Base-by-base conservation (phyloP, 306 rosid genomes). In the Rosa multiflora region DNA sequence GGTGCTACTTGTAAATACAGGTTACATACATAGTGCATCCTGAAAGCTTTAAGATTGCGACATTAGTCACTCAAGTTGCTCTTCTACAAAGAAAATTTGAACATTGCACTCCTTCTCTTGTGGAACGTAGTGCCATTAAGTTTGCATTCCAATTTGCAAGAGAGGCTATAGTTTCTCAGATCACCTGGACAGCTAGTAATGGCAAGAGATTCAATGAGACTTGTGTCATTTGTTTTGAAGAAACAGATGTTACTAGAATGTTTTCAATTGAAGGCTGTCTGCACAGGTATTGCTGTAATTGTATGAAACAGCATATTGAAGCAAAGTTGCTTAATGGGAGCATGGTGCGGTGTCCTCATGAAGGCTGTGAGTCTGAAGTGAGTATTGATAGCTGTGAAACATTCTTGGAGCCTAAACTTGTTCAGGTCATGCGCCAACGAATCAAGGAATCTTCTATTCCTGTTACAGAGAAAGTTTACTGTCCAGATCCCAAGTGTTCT, bases 141-240 rank as follows among this genome's bases (percentile, higher is more conserved):
- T 87, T 81, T 82, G 98, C 91, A 7, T 86, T 87, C 82, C 86
- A 91, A 88, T 81, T 91, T 7, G 92, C 98, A 3, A 85, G 78
- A 77, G 93, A 91, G 53, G 94, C 94, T 18, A 88, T 91, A 80
- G 84, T 32, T 42, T 86, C 94, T 46, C 74, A 70, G 74, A 83
- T 81, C 63, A 83, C 18, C 0, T 56, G 53, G 67, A 70, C 84
- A 49, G 74, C 47, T 81, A 72, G 80, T 75, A 21, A 75, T 63
- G 80, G 62, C 13, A 85, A 75, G 78, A 74, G 68, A 78, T 23
- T 81, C 67, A 78, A 55, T 49, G 90, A 89, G 79, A 78, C 87
- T 70, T 91, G 96, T 86, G 84, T 83, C 67, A 93, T 93, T 77
- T 93, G 98, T 81, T 84, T 88, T 70, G 98, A 93, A 80, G 96